Base-by-base conservation (phyloP, 306 rosid species). In the Vicia villosa region DNA sequence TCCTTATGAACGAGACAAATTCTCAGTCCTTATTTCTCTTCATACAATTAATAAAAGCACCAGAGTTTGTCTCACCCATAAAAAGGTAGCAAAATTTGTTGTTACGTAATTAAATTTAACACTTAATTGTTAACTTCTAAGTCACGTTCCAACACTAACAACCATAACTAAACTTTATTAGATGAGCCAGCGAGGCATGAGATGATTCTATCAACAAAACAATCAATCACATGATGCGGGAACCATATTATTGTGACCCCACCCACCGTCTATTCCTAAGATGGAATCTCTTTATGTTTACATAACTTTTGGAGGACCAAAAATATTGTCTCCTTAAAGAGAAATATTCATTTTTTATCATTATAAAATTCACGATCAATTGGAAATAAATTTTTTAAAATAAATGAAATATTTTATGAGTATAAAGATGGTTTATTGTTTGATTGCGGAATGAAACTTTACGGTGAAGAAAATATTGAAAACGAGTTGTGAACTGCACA, bases 121-220 rank as follows among this genome's bases (percentile, higher is more conserved):
- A 49, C 55, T 14, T 47, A 0, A 72, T 72, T 58, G 50, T 59
- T 72, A 47, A 13, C 75, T 79, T 79, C 67, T 67, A 79, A 73
- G 82, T 50, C 79, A 79, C 66, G 75, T 8, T 42, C 72, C 75
- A 56, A 67, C 61, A 67, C 75, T 73, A 67, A 79, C 82, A 7
- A 78, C 74, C 70, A 37, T 67, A 73, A 73, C 70, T 73, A 66
- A 59, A 50, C 40, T 56, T 70, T 72, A 54, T 64, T n/a, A 61
- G 58, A 62, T 62, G 16, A 51, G 34, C 59, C 64, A 40, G 41
- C 20, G 0, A 56, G 22, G 28, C 54, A 60, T 49, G 64, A 50
- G 22, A 60, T 49, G 64, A 50, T 59, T 68, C 38, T 16, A 61
- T 50, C 80, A 52, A 54, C 32, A 42, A 70, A 77, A 62, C 61